Percentiles rank a stretch among this genome's conserved stretches.
Evolutionary conservation across 2,329 filamentous ascomycete species (phyloP).

Genomic region (Apiospora rasikravindrae): DNA sequence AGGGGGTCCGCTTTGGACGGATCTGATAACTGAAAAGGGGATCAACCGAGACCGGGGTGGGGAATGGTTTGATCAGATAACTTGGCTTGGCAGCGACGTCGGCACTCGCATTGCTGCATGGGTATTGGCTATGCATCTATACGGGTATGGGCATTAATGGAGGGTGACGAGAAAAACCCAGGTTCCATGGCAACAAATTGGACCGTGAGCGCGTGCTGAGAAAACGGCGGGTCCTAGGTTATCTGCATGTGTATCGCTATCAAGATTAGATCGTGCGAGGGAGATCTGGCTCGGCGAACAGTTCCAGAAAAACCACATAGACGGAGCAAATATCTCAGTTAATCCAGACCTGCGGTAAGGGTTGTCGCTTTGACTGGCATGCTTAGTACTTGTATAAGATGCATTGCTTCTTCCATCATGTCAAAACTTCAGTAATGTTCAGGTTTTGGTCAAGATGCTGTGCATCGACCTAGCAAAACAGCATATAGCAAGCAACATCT

Average conservation of each 20-base stretch:
- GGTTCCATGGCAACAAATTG: neutral
- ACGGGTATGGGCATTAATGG: neutral
- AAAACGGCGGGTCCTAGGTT: neutral
- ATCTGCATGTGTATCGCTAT: neutral
- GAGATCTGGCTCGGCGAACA: neutral
- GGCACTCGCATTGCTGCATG: neutral
- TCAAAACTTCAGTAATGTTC: neutral
- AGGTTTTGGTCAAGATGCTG: neutral
- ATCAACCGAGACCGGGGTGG: conserved; percentile 18
- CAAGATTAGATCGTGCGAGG: neutral
- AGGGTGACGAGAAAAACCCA: no score
- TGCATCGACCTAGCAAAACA: neutral
- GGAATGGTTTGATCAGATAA: conserved; percentile 23
- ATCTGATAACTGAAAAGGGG: conserved; percentile 46
- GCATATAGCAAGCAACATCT: neutral
- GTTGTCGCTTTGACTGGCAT: neutral
- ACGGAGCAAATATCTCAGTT: neutral
- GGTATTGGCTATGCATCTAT: neutral
- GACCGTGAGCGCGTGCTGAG: neutral
- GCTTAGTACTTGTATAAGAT: neutral
- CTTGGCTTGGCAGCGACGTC: conserved; percentile 23
- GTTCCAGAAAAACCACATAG: neutral
- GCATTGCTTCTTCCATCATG: neutral
- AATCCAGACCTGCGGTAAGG: neutral
- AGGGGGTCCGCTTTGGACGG: conserved; percentile 27